Percentiles rank a stretch among this genome's conserved stretches.
phyloP scores from a whole-genome alignment of 371 early-diverging fungal species.

The Zychaea mexicana region DNA sequence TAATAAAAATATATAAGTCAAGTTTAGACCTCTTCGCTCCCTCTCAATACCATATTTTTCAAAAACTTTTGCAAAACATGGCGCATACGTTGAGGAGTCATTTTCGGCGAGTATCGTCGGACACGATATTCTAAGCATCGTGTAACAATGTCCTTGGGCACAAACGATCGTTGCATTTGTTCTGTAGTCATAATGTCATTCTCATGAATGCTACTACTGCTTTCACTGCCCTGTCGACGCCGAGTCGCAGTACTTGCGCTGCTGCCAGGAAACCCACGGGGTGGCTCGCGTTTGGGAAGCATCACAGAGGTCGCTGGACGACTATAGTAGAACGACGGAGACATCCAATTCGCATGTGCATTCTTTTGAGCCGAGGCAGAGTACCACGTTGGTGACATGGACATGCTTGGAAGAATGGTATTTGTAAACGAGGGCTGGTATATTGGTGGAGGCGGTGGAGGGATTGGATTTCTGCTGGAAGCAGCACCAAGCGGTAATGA shows the following conservation, averaged over 20 bases:
- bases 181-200: slow-evolving; percentile 8
- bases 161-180: slow-evolving; percentile 25
- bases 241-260: no score
- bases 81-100: slow-evolving; percentile 51
- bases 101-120: slow-evolving; percentile 44
- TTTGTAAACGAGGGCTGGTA: slow-evolving; percentile 50
- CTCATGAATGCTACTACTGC: slow-evolving; percentile 1
- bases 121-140: slow-evolving; percentile 49
- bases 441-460: slow-evolving; percentile 30
- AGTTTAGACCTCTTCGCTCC: slow-evolving; percentile 29
- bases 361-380: slow-evolving; percentile 52
- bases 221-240: slow-evolving; percentile 11
- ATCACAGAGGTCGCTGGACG: slow-evolving; percentile 44
- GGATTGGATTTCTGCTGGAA: background rate
- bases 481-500: slow-evolving; percentile 7
- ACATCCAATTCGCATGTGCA: slow-evolving; percentile 51
- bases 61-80: slow-evolving; percentile 49
- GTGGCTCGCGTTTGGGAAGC: slow-evolving; percentile 26
- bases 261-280: background rate
- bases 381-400: slow-evolving; percentile 56
- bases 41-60: slow-evolving; percentile 51
- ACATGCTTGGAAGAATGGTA: slow-evolving; percentile 41
- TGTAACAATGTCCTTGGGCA: slow-evolving; percentile 45
- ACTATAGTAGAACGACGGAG: slow-evolving; percentile 52
- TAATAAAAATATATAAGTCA: background rate